A percentile compares a stretch with the other conserved stretches of the same genome.
Conservation (phyloP, 257 asterid species). For the Scutellaria galericulata region DNA sequence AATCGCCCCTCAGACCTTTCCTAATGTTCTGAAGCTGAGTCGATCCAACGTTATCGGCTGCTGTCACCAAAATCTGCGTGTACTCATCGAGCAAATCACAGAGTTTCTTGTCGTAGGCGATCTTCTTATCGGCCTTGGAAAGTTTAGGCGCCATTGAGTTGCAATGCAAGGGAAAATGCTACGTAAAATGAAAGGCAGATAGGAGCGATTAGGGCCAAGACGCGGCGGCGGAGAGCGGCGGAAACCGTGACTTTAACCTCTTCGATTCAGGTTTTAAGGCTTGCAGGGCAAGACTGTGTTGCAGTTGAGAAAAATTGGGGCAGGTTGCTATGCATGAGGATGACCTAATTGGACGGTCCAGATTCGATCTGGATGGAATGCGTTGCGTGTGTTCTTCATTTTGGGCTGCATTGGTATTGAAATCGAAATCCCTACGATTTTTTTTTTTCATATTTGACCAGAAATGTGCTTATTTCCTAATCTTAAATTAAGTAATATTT, state of each 20-base stretch:
- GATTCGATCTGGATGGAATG: conserved; percentile 30
- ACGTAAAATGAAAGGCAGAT: conserved; percentile 30
- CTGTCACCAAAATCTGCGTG: conserved; percentile 71
- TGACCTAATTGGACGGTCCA: conserved; percentile 49
- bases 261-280: conserved; percentile 42
- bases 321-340: conserved; percentile 13
- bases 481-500: too few species aligned
- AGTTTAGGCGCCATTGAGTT: conserved; percentile 57
- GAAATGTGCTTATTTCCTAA: too few species aligned
- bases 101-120: conserved; percentile 69
- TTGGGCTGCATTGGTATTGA: not conserved
- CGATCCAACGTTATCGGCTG: conserved; percentile 90
- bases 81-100: conserved; percentile 75
- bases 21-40: conserved; percentile 82
- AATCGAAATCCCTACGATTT: too few species aligned
- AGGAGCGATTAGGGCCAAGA: conserved; percentile 78
- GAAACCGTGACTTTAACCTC: conserved; percentile 63
- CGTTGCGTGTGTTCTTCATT: not conserved
- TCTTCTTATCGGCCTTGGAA: conserved; percentile 84
- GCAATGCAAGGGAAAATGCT: not conserved
- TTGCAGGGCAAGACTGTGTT: not conserved
- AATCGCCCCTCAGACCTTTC: conserved; percentile 77
- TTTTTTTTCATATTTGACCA: too few species aligned
- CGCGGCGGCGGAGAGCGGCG: conserved; percentile 75
- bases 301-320: not conserved